These are phyloP conservation scores for Lecanicillium sp. DNA, from an alignment of 2,329 filamentous ascomycete species.

Conservation along the genomic window DNA sequence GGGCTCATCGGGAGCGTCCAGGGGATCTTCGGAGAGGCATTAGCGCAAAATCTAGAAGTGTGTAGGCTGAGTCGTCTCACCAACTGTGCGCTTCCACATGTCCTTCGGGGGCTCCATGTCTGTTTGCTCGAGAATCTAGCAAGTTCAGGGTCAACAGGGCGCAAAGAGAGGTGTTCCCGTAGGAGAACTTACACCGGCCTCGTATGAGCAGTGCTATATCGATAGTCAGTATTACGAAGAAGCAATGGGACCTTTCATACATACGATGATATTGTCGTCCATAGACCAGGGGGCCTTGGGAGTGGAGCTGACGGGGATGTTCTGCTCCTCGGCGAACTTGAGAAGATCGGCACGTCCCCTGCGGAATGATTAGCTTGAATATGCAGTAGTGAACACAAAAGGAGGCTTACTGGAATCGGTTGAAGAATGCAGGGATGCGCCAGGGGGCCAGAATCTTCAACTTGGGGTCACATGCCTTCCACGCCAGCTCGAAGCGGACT, in stretches of 20 bases:
- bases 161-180: conserved; percentile 39
- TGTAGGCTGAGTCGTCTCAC: conserved; percentile 11
- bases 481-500: conserved; percentile 29
- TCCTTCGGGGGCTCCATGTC: conserved; percentile 53
- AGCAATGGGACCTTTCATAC: too few species aligned
- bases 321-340: conserved; percentile 57
- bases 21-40: conserved; percentile 41
- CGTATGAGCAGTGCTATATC: conserved; percentile 65
- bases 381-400: background rate
- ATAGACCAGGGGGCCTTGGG: conserved; percentile 62
- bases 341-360: conserved; percentile 62
- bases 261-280: conserved; percentile 24
- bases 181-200: conserved; percentile 46
- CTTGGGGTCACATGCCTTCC: conserved; percentile 40
- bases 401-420: conserved; percentile 47
- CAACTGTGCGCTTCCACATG: conserved; percentile 59
- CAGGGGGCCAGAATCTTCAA: conserved; percentile 70
- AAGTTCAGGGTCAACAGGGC: conserved; percentile 7
- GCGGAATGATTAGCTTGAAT: conserved; percentile 7
- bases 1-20: conserved; percentile 54
- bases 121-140: conserved; percentile 49
- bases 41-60: conserved; percentile 11
- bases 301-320: conserved; percentile 64
- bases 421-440: conserved; percentile 61
- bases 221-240: too few species aligned